These are phyloP conservation scores for Ogataea kodamae DNA, from an alignment of 805 yeast genomes.

Conservation along the genomic window DNA sequence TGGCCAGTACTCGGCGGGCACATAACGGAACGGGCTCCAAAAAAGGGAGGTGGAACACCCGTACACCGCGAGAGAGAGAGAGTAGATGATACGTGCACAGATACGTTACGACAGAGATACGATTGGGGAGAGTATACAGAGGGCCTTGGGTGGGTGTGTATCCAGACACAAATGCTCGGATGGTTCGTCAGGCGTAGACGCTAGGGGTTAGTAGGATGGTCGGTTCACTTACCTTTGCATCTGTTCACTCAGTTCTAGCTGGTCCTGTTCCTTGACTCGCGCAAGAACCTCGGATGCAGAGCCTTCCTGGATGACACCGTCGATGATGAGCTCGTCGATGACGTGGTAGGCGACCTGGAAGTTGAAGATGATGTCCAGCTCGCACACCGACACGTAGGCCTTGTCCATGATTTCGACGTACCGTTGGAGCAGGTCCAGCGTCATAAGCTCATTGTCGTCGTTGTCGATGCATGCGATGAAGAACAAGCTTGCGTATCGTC, in stretches of 20 bases:
- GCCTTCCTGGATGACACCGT: slow-evolving; percentile 83
- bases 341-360: slow-evolving; percentile 92
- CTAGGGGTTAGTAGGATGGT: slow-evolving; percentile 7
- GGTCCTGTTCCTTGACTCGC: slow-evolving; percentile 80
- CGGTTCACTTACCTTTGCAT: slow-evolving; percentile 20
- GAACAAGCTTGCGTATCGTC: slow-evolving; percentile 90
- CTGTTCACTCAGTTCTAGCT: slow-evolving; percentile 49
- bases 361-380: slow-evolving; percentile 92
- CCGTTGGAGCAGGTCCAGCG: slow-evolving; percentile 84
- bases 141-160: too few relatives aligned
- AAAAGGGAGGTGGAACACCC: background rate
- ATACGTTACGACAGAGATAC: too few relatives aligned
- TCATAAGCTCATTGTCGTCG: slow-evolving; percentile 80
- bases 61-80: slow-evolving; percentile 1
- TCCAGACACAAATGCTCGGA: too few relatives aligned
- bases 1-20: slow-evolving; percentile 18
- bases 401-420: slow-evolving; percentile 97
- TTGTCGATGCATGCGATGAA: slow-evolving; percentile 83
- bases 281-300: slow-evolving; percentile 75
- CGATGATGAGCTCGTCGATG: slow-evolving; percentile 82
- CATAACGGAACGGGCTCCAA: slow-evolving; percentile 4
- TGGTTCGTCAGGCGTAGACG: slow-evolving; percentile 4
- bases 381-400: slow-evolving; percentile 93
- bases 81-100: background rate
- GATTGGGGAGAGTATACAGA: too few relatives aligned